Evolutionary conservation across 768 basidiomycete species (phyloP).

Genomic region (Hebeloma cylindrosporum): DNA sequence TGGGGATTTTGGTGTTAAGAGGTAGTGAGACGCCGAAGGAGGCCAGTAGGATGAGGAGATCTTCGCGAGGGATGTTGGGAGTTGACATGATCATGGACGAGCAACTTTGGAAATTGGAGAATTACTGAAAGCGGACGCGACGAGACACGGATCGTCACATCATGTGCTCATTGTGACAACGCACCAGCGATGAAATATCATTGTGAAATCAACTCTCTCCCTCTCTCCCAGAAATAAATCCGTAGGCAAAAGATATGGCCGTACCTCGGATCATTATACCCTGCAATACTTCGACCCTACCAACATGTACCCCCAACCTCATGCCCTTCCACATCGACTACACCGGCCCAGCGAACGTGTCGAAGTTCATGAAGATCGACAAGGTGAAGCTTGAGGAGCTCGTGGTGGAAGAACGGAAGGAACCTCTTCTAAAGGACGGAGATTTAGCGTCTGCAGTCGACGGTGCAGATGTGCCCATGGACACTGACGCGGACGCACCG

Average conservation of each 20-base stretch:
- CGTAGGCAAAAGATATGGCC: no score
- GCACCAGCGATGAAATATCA: no score
- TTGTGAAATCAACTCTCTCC: no score
- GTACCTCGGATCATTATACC: no score
- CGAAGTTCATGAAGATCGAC: slow-evolving; percentile 69
- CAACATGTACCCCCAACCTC: slow-evolving; percentile 58
- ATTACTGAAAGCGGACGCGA: no score
- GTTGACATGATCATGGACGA: no score
- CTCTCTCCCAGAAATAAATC: no score
- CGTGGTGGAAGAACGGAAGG: slow-evolving; percentile 3
- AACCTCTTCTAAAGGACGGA: slow-evolving; percentile 5
- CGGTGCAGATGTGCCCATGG: not conserved
- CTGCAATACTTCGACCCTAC: slow-evolving; percentile 18
- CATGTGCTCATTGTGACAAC: no score
- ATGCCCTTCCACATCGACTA: slow-evolving; percentile 84
- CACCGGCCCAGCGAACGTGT: slow-evolving; percentile 69
- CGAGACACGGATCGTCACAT: no score
- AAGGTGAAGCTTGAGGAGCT: slow-evolving; percentile 31
- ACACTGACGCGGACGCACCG: not conserved
- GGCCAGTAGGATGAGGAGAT: slow-evolving; percentile 24
- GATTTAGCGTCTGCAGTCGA: not conserved
- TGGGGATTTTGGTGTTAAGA: slow-evolving; percentile 27
- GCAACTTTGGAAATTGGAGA: no score
- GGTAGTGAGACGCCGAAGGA: slow-evolving; percentile 30
- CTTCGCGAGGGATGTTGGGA: slow-evolving; percentile 22